A percentile compares a stretch with the other conserved stretches of the same genome.
These are phyloP conservation scores for Lupinus albus DNA, from an alignment of 306 rosid genomes.

Conservation along the genomic window DNA sequence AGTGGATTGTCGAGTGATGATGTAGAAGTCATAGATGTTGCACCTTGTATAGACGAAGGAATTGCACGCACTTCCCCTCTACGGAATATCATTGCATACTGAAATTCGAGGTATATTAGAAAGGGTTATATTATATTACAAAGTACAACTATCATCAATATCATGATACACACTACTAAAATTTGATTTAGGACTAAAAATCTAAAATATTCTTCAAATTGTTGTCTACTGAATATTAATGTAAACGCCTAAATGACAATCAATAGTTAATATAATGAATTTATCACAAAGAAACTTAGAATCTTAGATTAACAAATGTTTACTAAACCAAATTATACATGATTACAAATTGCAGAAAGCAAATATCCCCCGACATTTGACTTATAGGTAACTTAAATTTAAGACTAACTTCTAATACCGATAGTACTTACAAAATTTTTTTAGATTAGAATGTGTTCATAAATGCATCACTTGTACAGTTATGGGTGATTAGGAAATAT, in stretches of 20 bases:
- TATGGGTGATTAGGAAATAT: neutral
- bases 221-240: neutral
- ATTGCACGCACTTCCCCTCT: constrained; percentile 79
- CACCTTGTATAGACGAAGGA: constrained; percentile 76
- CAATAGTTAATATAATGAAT: constrained; percentile 27
- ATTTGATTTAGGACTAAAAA: constrained; percentile 1
- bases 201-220: constrained; percentile 28
- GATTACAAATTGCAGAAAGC: no score
- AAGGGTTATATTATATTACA: constrained; percentile 33
- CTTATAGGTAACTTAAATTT: no score
- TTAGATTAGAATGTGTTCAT: neutral
- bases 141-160: constrained; percentile 25
- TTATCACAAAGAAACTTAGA: neutral
- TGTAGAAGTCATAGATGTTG: constrained; percentile 72
- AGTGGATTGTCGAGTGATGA: constrained; percentile 78
- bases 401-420: no score
- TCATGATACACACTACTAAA: neutral
- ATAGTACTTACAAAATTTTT: no score
- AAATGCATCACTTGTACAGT: constrained; percentile 15
- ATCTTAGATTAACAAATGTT: no score
- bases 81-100: constrained; percentile 78
- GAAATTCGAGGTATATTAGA: constrained; percentile 37
- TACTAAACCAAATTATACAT: no score
- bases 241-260: neutral
- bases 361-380: no score